These are phyloP conservation scores for Sporothrix protearum DNA, from an alignment of 2,329 filamentous ascomycete genomes.

Conservation along the genomic window DNA sequence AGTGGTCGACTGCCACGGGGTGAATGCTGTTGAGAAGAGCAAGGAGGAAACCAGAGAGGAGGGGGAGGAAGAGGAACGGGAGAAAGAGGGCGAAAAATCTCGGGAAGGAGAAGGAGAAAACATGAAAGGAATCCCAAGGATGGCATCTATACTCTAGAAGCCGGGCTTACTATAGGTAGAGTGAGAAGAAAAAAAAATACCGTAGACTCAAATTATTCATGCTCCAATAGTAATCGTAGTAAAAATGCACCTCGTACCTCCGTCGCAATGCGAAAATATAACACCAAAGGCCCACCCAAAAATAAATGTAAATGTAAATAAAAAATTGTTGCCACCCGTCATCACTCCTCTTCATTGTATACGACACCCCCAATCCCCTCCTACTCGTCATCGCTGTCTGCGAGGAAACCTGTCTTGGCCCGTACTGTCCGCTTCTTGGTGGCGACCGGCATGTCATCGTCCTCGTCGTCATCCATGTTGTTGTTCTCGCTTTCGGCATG, in stretches of 20 bases:
- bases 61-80: background rate
- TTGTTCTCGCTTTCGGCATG: conserved; percentile 10
- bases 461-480: conserved; percentile 37
- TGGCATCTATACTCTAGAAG: too few species aligned
- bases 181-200: background rate
- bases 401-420: conserved; percentile 52
- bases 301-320: background rate
- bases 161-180: background rate
- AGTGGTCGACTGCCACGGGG: background rate
- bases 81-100: too few species aligned
- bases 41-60: background rate
- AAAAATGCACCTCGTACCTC: background rate
- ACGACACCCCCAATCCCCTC: background rate
- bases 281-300: background rate
- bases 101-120: too few species aligned
- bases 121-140: background rate
- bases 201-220: background rate
- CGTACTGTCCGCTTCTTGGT: conserved; percentile 41
- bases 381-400: conserved; percentile 60
- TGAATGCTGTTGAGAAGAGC: background rate
- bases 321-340: background rate
- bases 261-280: background rate
- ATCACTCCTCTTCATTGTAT: background rate
- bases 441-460: conserved; percentile 40
- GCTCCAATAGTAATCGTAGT: background rate